Evolutionary conservation across 169 alveolate species (phyloP).

Genomic region (Plasmodium yoelii): DNA sequence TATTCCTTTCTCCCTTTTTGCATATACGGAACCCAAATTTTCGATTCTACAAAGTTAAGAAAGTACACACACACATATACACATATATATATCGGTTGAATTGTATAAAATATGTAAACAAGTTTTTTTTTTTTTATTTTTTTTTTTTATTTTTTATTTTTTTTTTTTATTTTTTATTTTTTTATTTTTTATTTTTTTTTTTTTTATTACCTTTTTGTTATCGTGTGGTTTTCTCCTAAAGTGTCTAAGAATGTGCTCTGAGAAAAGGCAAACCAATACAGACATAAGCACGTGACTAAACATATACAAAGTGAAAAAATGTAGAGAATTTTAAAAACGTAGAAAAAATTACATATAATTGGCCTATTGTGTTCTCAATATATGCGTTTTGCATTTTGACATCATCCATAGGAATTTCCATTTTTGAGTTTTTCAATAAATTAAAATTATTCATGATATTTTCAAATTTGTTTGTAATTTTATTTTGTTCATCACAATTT

Average conservation of each 20-base stretch:
- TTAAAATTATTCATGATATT: slow-evolving; percentile 23
- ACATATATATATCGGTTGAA: slow-evolving; percentile 2
- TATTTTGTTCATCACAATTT: slow-evolving; percentile 21
- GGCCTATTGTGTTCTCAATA: slow-evolving; percentile 56
- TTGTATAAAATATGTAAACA: background rate
- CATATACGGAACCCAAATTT: slow-evolving; percentile 35
- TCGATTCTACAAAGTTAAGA: slow-evolving; percentile 22
- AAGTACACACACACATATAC: background rate
- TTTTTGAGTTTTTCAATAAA: slow-evolving; percentile 7
- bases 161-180: no score
- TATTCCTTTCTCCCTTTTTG: slow-evolving; percentile 38
- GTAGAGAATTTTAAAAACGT: no score
- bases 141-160: no score
- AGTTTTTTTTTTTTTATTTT: no score
- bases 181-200: no score
- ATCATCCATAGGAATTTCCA: slow-evolving; percentile 34
- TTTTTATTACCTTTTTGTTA: slow-evolving; percentile 28
- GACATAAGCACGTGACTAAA: background rate
- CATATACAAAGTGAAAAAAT: background rate
- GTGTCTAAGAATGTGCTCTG: slow-evolving; percentile 13
- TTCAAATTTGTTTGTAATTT: slow-evolving; percentile 21
- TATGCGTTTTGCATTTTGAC: slow-evolving; percentile 24
- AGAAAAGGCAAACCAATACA: background rate
- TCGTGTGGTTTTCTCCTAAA: slow-evolving; percentile 19
- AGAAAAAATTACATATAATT: slow-evolving; percentile 36